phyloP scores from a whole-genome alignment of 2,329 filamentous ascomycete genomes.

The Cyphellophora europaea region DNA sequence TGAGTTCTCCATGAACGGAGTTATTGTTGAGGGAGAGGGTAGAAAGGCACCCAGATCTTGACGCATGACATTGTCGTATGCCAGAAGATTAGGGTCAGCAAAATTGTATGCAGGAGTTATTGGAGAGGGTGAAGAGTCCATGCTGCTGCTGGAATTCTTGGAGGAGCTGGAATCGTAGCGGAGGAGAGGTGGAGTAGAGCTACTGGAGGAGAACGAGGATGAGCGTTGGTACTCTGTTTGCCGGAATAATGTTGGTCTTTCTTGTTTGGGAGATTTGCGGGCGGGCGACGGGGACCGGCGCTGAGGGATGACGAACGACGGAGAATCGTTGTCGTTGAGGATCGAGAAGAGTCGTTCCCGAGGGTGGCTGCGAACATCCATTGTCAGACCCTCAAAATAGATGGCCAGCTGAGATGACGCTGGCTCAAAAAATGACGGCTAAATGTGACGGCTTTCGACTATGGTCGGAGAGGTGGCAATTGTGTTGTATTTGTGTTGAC shows the following conservation, averaged over 20 bases:
- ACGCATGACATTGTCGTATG: conserved; percentile 18
- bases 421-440: conserved; percentile 14
- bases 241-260: conserved; percentile 13
- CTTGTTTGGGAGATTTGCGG: conserved; percentile 4
- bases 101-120: conserved; percentile 18
- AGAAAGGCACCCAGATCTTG: conserved; percentile 15
- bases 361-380: conserved; percentile 20
- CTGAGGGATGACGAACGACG: conserved; percentile 30
- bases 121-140: conserved; percentile 21
- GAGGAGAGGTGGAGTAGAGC: conserved; percentile 15
- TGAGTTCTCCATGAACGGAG: conserved; percentile 18
- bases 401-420: conserved; percentile 16
- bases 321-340: conserved; percentile 38
- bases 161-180: conserved; percentile 14
- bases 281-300: conserved; percentile 10
- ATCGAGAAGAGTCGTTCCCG: conserved; percentile 27
- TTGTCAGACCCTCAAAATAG: conserved; percentile 16
- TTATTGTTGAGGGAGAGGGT: conserved; percentile 18
- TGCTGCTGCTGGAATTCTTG: conserved; percentile 16
- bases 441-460: too few relatives aligned
- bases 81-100: conserved; percentile 11
- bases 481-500: background rate
- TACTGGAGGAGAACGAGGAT: conserved; percentile 17
- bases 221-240: conserved; percentile 13
- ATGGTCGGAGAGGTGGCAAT: too few relatives aligned